phyloP scores from a whole-genome alignment of 2,329 filamentous ascomycete species.

The Amauroascus niger region DNA sequence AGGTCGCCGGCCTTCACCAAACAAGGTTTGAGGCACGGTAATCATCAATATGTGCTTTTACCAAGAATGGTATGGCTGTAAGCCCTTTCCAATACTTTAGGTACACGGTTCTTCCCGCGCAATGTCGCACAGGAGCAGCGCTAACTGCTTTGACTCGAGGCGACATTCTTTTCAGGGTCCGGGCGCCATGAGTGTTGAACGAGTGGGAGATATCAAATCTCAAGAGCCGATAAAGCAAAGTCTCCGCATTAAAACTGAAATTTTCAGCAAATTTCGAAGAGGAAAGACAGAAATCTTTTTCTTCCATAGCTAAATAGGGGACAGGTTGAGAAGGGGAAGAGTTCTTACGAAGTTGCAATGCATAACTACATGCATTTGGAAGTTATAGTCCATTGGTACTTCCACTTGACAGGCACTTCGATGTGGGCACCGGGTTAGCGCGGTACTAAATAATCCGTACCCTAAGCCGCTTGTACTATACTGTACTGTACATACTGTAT shows the following conservation, averaged over 20 bases:
- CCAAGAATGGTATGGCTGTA: not conserved
- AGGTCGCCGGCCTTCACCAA: too few relatives aligned
- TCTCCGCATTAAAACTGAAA: too few relatives aligned
- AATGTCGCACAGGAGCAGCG: not conserved
- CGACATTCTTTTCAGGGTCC: not conserved
- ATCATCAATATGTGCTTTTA: too few relatives aligned
- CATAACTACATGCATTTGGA: too few relatives aligned
- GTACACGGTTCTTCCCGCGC: not conserved
- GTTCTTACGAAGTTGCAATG: too few relatives aligned
- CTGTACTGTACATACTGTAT: not conserved
- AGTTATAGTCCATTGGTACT: not conserved
- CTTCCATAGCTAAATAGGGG: too few relatives aligned
- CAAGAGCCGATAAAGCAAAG: too few relatives aligned
- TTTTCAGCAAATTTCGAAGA: too few relatives aligned
- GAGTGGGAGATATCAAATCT: too few relatives aligned
- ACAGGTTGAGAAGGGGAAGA: too few relatives aligned
- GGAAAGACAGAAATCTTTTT: too few relatives aligned
- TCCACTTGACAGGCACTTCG: not conserved
- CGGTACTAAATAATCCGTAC: not conserved
- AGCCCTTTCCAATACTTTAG: not conserved
- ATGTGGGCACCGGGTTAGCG: not conserved
- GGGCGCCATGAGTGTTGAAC: not conserved
- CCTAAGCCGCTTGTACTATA: not conserved
- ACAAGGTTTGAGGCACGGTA: too few relatives aligned
- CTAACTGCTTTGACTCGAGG: not conserved